These are phyloP conservation scores for Daldinia eschscholtzii DNA, from an alignment of 2,329 filamentous ascomycete species.

Conservation along the genomic window DNA sequence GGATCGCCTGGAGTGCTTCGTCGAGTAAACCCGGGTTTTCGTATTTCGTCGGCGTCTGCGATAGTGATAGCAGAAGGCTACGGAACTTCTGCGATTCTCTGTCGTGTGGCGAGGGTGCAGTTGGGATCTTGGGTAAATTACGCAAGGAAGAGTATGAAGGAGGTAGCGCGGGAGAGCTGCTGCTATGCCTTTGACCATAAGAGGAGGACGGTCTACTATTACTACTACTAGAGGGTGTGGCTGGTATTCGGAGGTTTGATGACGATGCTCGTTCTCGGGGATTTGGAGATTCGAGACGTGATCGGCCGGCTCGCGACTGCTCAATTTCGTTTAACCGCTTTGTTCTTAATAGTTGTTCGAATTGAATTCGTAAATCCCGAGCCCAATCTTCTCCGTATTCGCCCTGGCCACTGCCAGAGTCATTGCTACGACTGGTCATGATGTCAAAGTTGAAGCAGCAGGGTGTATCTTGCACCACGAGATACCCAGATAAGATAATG, in stretches of 20 bases:
- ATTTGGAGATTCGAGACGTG: constrained; percentile 69
- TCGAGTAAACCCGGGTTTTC: constrained; percentile 96
- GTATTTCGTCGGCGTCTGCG: constrained; percentile 90
- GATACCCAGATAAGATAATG: not conserved
- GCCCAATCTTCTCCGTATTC: constrained; percentile 80
- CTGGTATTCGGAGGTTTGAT: constrained; percentile 59
- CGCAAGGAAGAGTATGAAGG: constrained; percentile 72
- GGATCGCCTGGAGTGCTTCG: constrained; percentile 88
- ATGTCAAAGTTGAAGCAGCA: constrained; percentile 26
- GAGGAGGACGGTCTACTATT: constrained; percentile 62
- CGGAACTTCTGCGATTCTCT: constrained; percentile 78
- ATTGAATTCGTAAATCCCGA: constrained; percentile 82
- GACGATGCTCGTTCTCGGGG: constrained; percentile 65
- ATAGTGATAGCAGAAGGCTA: constrained; percentile 86
- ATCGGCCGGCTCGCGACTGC: constrained; percentile 69
- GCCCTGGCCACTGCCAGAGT: constrained; percentile 47
- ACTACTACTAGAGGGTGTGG: constrained; percentile 52
- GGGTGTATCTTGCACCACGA: constrained; percentile 13
- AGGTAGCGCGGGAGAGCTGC: constrained; percentile 54
- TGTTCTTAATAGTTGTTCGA: constrained; percentile 87
- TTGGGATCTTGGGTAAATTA: constrained; percentile 77
- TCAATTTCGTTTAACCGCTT: constrained; percentile 88
- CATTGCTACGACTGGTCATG: constrained; percentile 47
- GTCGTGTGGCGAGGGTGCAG: constrained; percentile 76
- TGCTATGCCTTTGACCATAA: constrained; percentile 34